Conservation (phyloP, 1,284 basidiomycete genomes). For the Amylostereum areolatum region DNA sequence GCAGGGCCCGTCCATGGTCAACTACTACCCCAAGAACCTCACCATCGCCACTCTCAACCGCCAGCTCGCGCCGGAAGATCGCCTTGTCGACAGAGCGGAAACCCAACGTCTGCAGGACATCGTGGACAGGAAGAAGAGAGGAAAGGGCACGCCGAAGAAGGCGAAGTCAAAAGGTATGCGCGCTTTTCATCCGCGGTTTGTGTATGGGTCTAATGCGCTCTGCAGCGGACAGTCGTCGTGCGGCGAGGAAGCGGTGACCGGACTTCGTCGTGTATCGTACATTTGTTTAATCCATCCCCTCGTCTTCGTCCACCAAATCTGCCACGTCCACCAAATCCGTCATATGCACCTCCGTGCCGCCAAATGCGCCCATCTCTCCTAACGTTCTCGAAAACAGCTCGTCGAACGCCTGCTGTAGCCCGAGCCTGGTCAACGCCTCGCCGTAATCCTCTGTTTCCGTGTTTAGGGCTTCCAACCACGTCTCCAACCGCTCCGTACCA, state of each 20-base stretch:
- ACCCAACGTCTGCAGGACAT: slow-evolving; percentile 62
- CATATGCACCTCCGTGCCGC: slow-evolving; percentile 15
- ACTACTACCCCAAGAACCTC: slow-evolving; percentile 66
- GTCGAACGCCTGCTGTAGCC: slow-evolving; percentile 55
- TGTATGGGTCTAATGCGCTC: slow-evolving; percentile 1
- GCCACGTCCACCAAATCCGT: neutral
- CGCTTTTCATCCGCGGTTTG: slow-evolving; percentile 6
- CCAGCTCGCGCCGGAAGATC: slow-evolving; percentile 44
- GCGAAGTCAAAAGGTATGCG: slow-evolving; percentile 59
- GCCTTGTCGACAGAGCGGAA: slow-evolving; percentile 59
- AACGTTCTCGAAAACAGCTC: slow-evolving; percentile 56
- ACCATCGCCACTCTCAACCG: slow-evolving; percentile 46
- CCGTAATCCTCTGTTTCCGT: slow-evolving; percentile 15
- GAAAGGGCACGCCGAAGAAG: slow-evolving; percentile 77
- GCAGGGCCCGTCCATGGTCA: slow-evolving; percentile 70
- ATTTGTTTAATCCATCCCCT: neutral
- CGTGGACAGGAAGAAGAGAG: slow-evolving; percentile 61
- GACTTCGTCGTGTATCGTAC: neutral
- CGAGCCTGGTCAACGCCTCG: slow-evolving; percentile 37
- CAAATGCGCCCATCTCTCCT: slow-evolving; percentile 42
- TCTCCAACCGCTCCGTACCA: slow-evolving; percentile 54
- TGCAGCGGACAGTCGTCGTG: slow-evolving; percentile 21
- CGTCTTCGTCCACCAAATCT: neutral
- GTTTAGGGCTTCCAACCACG: slow-evolving; percentile 48
- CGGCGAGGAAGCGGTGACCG: slow-evolving; percentile 15